Evolutionary conservation across 495 filamentous ascomycete genomes (phyloP).

Genomic region (Xylaria sp.): DNA sequence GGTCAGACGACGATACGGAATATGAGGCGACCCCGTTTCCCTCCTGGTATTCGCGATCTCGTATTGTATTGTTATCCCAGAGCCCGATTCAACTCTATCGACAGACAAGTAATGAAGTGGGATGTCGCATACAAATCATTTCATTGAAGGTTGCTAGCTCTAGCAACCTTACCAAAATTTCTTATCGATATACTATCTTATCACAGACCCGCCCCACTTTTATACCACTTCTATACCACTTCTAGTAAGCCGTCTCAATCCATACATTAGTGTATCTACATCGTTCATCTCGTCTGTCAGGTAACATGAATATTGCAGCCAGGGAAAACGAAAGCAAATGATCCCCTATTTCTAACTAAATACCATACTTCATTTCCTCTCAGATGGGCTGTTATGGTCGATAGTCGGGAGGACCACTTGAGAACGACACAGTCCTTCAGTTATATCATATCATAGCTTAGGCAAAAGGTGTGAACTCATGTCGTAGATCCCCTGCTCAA

Average conservation of each 20-base stretch:
- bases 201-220: too few species aligned
- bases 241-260: too few species aligned
- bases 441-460: constrained; percentile 10
- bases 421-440: not conserved
- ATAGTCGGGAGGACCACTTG: not conserved
- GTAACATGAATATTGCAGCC: not conserved
- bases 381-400: not conserved
- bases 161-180: constrained; percentile 30
- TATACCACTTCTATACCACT: not conserved
- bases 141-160: constrained; percentile 20
- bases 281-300: too few species aligned
- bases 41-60: not conserved
- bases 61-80: constrained; percentile 1
- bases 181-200: constrained; percentile 29
- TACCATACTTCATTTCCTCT: not conserved
- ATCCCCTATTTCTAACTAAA: not conserved
- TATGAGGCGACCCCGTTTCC: not conserved
- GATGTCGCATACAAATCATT: constrained; percentile 13
- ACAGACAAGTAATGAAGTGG: constrained; percentile 15
- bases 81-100: not conserved
- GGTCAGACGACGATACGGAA: not conserved
- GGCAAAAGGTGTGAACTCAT: constrained; percentile 7
- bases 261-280: too few species aligned
- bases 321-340: not conserved
- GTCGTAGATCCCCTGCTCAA: constrained; percentile 26